Evolutionary conservation across 768 basidiomycete species (phyloP).

Genomic region (Leccinum subgranulosum): DNA sequence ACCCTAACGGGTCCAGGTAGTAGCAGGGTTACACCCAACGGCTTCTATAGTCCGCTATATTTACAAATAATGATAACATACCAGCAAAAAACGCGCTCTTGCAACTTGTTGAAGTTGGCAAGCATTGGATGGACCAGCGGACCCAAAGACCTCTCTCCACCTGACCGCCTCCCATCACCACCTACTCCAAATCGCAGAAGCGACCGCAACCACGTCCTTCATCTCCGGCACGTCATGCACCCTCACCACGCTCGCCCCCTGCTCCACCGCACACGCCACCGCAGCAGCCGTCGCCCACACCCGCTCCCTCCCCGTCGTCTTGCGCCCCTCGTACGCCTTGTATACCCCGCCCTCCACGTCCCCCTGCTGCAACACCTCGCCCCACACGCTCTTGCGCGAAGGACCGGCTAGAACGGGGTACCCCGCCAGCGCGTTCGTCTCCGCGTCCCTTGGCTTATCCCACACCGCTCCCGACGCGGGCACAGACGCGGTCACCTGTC

Average conservation of each 20-base stretch:
- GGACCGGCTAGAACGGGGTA: slow-evolving; percentile 72
- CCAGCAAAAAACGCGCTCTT: neutral
- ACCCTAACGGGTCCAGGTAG: too few species aligned
- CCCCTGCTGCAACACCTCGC: slow-evolving; percentile 51
- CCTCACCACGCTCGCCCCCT: slow-evolving; percentile 67
- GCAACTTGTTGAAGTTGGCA: neutral
- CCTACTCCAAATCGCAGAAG: slow-evolving; percentile 55
- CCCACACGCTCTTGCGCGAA: slow-evolving; percentile 85
- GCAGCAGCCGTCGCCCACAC: slow-evolving; percentile 78
- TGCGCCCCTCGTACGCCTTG: slow-evolving; percentile 40
- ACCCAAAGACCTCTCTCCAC: too few species aligned
- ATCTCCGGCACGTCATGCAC: slow-evolving; percentile 81
- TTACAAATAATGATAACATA: neutral
- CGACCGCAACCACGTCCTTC: slow-evolving; percentile 67
- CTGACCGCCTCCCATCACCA: neutral
- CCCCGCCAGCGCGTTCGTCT: slow-evolving; percentile 50
- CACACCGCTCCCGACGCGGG: neutral
- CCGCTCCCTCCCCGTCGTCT: slow-evolving; percentile 64
- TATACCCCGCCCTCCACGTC: slow-evolving; percentile 33
- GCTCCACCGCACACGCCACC: slow-evolving; percentile 70
- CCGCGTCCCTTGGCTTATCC: slow-evolving; percentile 12
- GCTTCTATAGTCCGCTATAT: neutral
- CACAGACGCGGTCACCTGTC: slow-evolving; percentile 37
- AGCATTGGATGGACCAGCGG: neutral
- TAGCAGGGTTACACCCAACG: too few species aligned